These are phyloP conservation scores for Syzygium malaccense DNA, from an alignment of 441 rosid species.

Conservation along the genomic window DNA sequence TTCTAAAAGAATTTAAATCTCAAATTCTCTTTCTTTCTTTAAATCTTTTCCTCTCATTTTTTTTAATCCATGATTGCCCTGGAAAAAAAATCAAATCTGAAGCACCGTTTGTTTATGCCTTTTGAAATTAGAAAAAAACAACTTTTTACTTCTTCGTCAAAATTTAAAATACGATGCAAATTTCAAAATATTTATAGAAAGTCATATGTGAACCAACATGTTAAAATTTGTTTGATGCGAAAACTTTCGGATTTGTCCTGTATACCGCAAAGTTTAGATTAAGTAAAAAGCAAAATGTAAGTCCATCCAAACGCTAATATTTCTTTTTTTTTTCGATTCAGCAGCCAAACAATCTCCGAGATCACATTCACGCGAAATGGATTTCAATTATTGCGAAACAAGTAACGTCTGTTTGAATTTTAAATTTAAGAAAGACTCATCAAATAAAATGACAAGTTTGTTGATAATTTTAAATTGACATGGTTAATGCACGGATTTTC, in stretches of 20 bases:
- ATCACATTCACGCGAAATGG: neutral
- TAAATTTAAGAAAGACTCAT: neutral
- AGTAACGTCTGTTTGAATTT: neutral
- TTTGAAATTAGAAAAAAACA: rapidly evolving
- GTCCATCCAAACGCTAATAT: neutral
- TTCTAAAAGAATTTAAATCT: neutral
- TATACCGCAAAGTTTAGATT: neutral
- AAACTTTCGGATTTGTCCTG: neutral
- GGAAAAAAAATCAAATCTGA: neutral
- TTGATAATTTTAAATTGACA: neutral
- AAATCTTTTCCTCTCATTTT: neutral
- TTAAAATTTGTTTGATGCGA: neutral
- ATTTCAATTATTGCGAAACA: neutral
- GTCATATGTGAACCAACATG: neutral
- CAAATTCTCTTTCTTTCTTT: neutral
- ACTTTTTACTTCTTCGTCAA: neutral
- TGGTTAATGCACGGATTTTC: neutral
- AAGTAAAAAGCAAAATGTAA: neutral
- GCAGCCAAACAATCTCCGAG: neutral
- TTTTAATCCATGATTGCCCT: neutral
- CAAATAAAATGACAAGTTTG: neutral
- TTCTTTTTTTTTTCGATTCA: neutral
- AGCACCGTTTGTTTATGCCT: neutral
- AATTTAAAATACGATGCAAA: neutral
- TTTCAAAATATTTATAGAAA: neutral